phyloP scores from a whole-genome alignment of 2,329 filamentous ascomycete genomes.

The Alternaria consortialis region DNA sequence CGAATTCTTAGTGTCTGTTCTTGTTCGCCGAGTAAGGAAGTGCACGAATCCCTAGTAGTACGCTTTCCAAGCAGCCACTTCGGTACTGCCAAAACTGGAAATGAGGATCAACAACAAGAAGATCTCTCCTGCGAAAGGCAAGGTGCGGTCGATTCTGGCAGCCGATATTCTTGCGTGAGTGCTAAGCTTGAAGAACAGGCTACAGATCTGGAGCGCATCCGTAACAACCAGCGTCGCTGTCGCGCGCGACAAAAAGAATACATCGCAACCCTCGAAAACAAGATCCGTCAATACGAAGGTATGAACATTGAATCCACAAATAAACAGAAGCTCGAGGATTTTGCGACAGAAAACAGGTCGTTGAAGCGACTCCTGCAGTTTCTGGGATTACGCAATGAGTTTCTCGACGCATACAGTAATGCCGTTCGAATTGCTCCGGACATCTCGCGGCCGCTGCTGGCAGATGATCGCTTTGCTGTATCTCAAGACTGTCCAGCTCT shows the following conservation, averaged over 20 bases:
- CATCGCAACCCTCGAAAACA: conserved; percentile 23
- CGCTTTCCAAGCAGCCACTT: not conserved
- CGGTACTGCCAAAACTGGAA: not conserved
- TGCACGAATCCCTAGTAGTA: too few species aligned
- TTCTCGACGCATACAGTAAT: conserved; percentile 20
- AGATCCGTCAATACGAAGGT: conserved; percentile 22
- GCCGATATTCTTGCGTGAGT: not conserved
- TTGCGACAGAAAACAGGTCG: conserved; percentile 18
- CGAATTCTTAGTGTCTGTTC: too few species aligned
- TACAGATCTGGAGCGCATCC: conserved; percentile 22
- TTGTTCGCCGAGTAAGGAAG: too few species aligned
- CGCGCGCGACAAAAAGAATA: conserved; percentile 25
- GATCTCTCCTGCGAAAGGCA: conserved; percentile 3
- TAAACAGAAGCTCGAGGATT: conserved; percentile 8
- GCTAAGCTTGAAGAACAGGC: conserved; percentile 13
- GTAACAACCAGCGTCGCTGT: conserved; percentile 31
- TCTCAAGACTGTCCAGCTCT: conserved; percentile 4
- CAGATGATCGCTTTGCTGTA: not conserved
- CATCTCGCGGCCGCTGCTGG: conserved; percentile 4
- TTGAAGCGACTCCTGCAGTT: conserved; percentile 23
- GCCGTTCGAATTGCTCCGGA: conserved; percentile 15
- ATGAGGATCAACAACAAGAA: conserved; percentile 1
- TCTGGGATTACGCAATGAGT: conserved; percentile 20
- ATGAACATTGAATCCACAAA: not conserved
- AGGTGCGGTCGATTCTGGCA: conserved; percentile 1